These are phyloP conservation scores for Turnera subulata DNA, from an alignment of 345 rosid species.

Conservation along the genomic window DNA sequence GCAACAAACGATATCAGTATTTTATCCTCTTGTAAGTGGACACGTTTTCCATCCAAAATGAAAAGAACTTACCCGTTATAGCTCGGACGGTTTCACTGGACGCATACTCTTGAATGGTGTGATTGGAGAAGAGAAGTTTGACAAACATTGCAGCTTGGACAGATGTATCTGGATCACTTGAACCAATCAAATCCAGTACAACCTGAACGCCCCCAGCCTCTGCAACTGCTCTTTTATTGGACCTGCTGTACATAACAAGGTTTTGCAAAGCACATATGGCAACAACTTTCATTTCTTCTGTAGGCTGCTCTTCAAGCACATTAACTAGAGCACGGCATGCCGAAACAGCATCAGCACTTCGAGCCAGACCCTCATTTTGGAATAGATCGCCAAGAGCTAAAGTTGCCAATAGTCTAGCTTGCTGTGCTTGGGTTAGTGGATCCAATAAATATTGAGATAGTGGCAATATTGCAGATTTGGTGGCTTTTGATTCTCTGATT, in stretches of 20 bases:
- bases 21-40: too few relatives aligned
- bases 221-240: slow-evolving; percentile 98
- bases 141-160: slow-evolving; percentile 98
- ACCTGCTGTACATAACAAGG: slow-evolving; percentile 90
- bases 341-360: slow-evolving; percentile 88
- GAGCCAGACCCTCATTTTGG: slow-evolving; percentile 94
- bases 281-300: slow-evolving; percentile 99
- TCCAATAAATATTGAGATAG: slow-evolving; percentile 94
- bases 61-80: slow-evolving; percentile 72
- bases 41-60: too few relatives aligned
- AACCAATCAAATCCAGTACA: slow-evolving; percentile 85
- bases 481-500: slow-evolving; percentile 88
- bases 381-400: slow-evolving; percentile 97
- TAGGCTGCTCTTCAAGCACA: slow-evolving; percentile 97
- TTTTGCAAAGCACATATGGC: slow-evolving; percentile 97
- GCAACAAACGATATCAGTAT: too few relatives aligned
- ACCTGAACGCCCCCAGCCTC: slow-evolving; percentile 99
- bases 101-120: slow-evolving; percentile 98
- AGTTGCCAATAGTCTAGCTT: slow-evolving; percentile 83
- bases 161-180: slow-evolving; percentile 93
- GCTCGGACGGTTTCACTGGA: slow-evolving; percentile 98
- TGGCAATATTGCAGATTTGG: slow-evolving; percentile 85
- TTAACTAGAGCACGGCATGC: slow-evolving; percentile 98
- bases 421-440: slow-evolving; percentile 98
- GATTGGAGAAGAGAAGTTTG: slow-evolving; percentile 90